A percentile compares a stretch with the other conserved stretches of the same genome.
Evolutionary conservation across 1,139 yeast species (phyloP).

Genomic region (Zygosaccharomyces sapae): DNA sequence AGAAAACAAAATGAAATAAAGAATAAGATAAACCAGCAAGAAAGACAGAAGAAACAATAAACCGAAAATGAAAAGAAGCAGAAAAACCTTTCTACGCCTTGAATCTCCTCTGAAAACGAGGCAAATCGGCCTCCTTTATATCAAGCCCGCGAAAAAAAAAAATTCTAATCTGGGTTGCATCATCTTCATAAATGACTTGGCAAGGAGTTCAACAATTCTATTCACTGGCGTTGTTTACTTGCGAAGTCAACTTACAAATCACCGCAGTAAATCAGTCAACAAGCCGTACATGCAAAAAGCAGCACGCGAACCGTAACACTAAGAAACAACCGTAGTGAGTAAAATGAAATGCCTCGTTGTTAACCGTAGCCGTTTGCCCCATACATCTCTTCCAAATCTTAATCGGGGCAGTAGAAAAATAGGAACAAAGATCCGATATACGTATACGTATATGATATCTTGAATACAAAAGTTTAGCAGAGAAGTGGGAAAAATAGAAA

Average conservation of each 20-base stretch:
- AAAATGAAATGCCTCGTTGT: not conserved
- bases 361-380: not conserved
- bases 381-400: not conserved
- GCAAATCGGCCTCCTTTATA: constrained; percentile 3
- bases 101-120: not conserved
- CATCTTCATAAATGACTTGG: not conserved
- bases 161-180: constrained; percentile 1
- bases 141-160: constrained; percentile 5
- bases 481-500: not conserved
- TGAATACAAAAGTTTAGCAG: no score
- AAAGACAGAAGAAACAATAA: not conserved
- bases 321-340: not conserved
- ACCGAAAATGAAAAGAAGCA: not conserved
- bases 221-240: constrained; percentile 2
- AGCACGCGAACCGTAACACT: not conserved
- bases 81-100: not conserved
- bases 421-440: no score
- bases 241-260: not conserved
- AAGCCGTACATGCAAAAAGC: not conserved
- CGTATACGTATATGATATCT: no score
- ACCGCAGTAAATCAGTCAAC: not conserved
- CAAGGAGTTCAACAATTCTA: not conserved
- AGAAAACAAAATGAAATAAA: not conserved
- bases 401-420: not conserved
- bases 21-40: constrained; percentile 1